phyloP scores from a whole-genome alignment of 768 basidiomycete genomes.

The Albatrellus ellisii region DNA sequence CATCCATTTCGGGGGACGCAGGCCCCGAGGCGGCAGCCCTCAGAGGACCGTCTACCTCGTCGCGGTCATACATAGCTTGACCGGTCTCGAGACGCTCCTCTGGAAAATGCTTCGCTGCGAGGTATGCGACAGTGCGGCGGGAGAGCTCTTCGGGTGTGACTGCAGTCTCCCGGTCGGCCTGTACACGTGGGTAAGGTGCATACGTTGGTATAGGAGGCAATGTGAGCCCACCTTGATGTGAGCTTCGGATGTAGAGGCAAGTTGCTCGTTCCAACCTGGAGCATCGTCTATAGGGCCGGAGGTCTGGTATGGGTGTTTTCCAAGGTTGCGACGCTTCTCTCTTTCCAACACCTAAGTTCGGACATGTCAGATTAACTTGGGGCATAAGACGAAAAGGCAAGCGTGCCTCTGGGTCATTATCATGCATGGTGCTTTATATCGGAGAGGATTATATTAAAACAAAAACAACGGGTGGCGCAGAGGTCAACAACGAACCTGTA shows the following conservation, averaged over 20 bases:
- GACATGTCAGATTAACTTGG: background rate
- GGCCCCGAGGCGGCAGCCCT: constrained; percentile 4
- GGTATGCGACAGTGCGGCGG: constrained; percentile 7
- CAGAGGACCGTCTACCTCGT: constrained; percentile 12
- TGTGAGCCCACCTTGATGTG: constrained; percentile 57
- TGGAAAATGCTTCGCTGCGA: constrained; percentile 3
- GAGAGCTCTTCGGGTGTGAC: constrained; percentile 5
- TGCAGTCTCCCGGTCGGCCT: constrained; percentile 11
- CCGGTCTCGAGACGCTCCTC: constrained; percentile 5
- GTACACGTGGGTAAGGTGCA: background rate
- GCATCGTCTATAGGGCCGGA: constrained; percentile 37
- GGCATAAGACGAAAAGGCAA: background rate
- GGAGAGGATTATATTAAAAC: no score
- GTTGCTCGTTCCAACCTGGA: constrained; percentile 60
- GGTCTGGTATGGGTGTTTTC: constrained; percentile 29
- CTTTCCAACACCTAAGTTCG: constrained; percentile 30
- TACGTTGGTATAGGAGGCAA: background rate
- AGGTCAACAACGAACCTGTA: background rate
- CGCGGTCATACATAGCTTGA: constrained; percentile 7
- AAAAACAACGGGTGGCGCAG: no score
- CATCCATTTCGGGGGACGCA: constrained; percentile 1
- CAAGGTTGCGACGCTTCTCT: constrained; percentile 40
- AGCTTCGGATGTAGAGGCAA: constrained; percentile 55
- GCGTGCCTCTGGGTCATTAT: constrained; percentile 40
- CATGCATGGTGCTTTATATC: constrained; percentile 35